Conservation (phyloP, 1,139 yeast genomes). For the Nadsonia commutata region DNA sequence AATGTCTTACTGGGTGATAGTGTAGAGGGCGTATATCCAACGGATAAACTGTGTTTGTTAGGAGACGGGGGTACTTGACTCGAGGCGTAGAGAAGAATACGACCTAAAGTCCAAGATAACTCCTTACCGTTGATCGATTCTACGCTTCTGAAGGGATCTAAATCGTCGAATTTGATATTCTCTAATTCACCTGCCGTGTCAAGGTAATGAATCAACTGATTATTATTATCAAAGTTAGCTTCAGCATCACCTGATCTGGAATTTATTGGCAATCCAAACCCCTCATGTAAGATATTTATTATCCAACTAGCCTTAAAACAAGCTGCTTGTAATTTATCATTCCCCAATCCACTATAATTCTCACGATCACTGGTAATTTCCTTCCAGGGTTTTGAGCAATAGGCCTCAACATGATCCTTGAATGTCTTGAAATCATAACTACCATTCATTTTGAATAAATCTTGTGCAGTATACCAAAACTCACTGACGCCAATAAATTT, state of each 20-base stretch:
- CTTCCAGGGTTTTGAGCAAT: slow-evolving; percentile 35
- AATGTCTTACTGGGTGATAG: not conserved
- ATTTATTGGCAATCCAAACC: slow-evolving; percentile 56
- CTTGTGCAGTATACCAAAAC: slow-evolving; percentile 60
- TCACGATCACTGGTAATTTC: slow-evolving; percentile 22
- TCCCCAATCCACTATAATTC: slow-evolving; percentile 14
- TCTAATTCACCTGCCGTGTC: not conserved
- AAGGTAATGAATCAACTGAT: slow-evolving; percentile 4
- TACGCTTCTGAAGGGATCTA: slow-evolving; percentile 42
- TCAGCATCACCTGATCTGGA: slow-evolving; percentile 17
- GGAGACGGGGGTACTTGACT: slow-evolving; percentile 17
- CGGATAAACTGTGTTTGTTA: slow-evolving; percentile 8
- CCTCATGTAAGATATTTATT: slow-evolving; percentile 54
- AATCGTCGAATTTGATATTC: slow-evolving; percentile 11
- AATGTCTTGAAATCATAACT: slow-evolving; percentile 29
- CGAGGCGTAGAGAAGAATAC: slow-evolving; percentile 51
- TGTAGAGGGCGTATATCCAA: slow-evolving; percentile 9
- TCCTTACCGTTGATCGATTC: slow-evolving; percentile 49
- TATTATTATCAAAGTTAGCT: slow-evolving; percentile 2
- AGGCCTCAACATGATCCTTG: slow-evolving; percentile 30
- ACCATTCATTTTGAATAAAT: slow-evolving; percentile 28
- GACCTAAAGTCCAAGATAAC: slow-evolving; percentile 73
- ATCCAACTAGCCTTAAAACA: slow-evolving; percentile 71
- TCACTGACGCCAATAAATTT: slow-evolving; percentile 70
- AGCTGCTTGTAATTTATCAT: slow-evolving; percentile 33